Conservation (phyloP, 2,329 filamentous ascomycete species). For the Colletotrichum siamense region DNA sequence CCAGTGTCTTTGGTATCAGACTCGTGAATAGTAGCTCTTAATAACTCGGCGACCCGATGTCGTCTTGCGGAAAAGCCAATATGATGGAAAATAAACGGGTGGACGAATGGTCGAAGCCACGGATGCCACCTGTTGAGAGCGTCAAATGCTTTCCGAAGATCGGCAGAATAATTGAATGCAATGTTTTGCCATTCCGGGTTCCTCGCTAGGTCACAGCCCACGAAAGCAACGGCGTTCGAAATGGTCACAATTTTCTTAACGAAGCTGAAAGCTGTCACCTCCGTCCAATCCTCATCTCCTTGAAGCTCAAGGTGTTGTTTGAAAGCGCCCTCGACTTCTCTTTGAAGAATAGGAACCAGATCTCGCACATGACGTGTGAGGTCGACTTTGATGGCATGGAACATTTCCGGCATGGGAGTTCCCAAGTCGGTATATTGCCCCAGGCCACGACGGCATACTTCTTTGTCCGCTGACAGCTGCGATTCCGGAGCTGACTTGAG, state of each 20-base stretch:
- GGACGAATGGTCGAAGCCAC: constrained; percentile 1
- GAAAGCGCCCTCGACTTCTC: background rate
- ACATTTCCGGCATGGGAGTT: background rate
- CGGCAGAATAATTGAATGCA: background rate
- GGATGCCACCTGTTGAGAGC: background rate
- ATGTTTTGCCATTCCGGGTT: background rate
- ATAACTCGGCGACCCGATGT: background rate
- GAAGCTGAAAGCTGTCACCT: background rate
- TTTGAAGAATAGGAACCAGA: background rate
- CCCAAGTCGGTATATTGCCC: constrained; percentile 5
- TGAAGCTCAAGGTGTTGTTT: background rate
- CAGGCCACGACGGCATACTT: background rate
- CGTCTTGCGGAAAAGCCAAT: background rate
- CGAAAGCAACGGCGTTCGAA: background rate
- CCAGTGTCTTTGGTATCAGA: background rate
- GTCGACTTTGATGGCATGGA: constrained; percentile 1
- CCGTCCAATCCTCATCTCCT: background rate
- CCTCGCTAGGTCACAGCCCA: background rate
- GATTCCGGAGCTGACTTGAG: background rate
- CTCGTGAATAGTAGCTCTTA: background rate
- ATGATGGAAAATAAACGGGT: background rate
- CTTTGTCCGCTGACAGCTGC: background rate
- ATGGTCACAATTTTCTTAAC: background rate
- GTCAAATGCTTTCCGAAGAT: background rate
- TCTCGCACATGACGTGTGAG: background rate